Evolutionary conservation across 257 asterid species (phyloP).

Genomic region (Solanum chmielewskii): DNA sequence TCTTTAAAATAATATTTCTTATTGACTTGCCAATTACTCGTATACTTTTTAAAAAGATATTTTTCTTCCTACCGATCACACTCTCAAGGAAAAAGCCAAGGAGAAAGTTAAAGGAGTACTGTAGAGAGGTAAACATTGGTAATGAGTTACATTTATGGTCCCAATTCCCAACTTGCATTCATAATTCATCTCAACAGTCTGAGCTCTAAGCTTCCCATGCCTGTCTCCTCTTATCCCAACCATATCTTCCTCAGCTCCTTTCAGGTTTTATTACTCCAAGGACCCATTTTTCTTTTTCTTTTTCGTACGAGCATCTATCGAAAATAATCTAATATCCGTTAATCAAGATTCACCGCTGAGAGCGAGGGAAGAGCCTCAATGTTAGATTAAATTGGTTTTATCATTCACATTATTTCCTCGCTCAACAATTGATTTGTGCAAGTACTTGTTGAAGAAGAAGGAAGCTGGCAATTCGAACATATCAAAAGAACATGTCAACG

Average conservation of each 20-base stretch:
- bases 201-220: background rate
- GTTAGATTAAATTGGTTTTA: too few relatives aligned
- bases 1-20: background rate
- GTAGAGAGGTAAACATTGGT: background rate
- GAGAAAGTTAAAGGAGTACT: background rate
- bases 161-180: background rate
- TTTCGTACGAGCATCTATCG: fast-evolving
- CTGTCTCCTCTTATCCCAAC: background rate
- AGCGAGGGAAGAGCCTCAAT: background rate
- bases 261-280: background rate
- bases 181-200: background rate
- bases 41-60: fast-evolving
- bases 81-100: background rate
- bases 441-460: too few relatives aligned
- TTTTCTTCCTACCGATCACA: background rate
- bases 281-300: background rate
- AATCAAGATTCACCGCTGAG: background rate
- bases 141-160: conserved; percentile 1
- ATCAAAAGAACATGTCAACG: too few relatives aligned
- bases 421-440: too few relatives aligned
- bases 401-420: too few relatives aligned
- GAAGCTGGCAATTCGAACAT: too few relatives aligned
- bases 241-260: background rate
- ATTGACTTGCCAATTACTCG: background rate
- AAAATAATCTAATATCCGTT: too few relatives aligned